phyloP scores from a whole-genome alignment of 2,329 filamentous ascomycete genomes.

The Pseudocercospora macadamiae region DNA sequence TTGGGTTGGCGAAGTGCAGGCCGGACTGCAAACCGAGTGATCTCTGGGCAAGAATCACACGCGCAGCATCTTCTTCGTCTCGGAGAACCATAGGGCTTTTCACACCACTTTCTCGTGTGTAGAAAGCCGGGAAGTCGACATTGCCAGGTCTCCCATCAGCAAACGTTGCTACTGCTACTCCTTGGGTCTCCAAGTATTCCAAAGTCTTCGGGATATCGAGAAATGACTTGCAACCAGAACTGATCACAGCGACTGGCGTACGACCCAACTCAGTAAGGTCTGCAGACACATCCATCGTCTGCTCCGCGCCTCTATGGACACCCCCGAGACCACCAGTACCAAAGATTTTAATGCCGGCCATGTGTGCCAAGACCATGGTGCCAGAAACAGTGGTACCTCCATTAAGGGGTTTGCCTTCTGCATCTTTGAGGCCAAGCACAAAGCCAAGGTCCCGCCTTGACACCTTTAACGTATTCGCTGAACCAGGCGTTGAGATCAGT shows the following conservation, averaged over 20 bases:
- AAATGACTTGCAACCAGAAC: constrained; percentile 93
- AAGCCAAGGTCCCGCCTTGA: constrained; percentile 86
- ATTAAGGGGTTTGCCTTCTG: constrained; percentile 69
- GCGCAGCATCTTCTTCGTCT: constrained; percentile 79
- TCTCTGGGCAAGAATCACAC: constrained; percentile 82
- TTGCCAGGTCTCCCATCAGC: constrained; percentile 73
- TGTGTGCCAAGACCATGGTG: constrained; percentile 85
- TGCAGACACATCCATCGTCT: constrained; percentile 89
- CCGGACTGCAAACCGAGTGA: constrained; percentile 74
- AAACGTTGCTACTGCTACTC: constrained; percentile 85
- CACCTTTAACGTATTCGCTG: constrained; percentile 68
- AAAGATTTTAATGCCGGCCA: constrained; percentile 89
- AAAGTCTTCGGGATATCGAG: constrained; percentile 88
- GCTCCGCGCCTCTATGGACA: constrained; percentile 86
- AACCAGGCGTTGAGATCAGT: constrained; percentile 63
- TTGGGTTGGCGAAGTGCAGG: constrained; percentile 85
- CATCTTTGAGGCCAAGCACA: constrained; percentile 72
- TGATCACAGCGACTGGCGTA: constrained; percentile 84
- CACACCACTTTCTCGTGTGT: constrained; percentile 81
- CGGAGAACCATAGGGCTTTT: constrained; percentile 75
- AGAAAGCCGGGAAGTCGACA: constrained; percentile 91
- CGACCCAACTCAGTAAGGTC: constrained; percentile 92
- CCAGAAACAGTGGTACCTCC: constrained; percentile 92
- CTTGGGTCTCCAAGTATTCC: constrained; percentile 74
- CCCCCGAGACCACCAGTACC: constrained; percentile 93